phyloP scores from a whole-genome alignment of 177 flowering plant genomes.

The Tripterygium wilfordii region DNA sequence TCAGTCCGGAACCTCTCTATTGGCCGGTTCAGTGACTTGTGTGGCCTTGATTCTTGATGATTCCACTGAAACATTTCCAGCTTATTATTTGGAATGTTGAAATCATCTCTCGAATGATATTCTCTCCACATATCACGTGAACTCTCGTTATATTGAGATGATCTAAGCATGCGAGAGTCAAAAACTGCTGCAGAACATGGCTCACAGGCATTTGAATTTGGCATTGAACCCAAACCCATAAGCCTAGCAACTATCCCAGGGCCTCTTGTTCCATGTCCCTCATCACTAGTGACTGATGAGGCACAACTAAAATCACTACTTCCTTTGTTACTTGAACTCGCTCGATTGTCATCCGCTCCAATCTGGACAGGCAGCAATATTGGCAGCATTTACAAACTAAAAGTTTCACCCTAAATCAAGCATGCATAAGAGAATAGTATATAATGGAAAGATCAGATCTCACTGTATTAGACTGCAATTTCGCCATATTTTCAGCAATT shows the following conservation, averaged over 20 bases:
- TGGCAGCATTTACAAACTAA: too few relatives aligned
- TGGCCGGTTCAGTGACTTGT: slow-evolving; percentile 39
- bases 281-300: slow-evolving; percentile 35
- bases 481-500: slow-evolving; percentile 9
- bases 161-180: slow-evolving; percentile 15
- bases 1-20: slow-evolving; percentile 81
- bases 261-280: slow-evolving; percentile 27
- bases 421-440: too few relatives aligned
- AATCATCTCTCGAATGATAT: slow-evolving; percentile 20
- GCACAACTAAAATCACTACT: slow-evolving; percentile 22
- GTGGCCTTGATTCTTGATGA: slow-evolving; percentile 23
- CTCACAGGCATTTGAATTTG: slow-evolving; percentile 22
- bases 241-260: slow-evolving; percentile 47
- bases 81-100: slow-evolving; percentile 16
- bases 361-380: slow-evolving; percentile 16
- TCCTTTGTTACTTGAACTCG: slow-evolving; percentile 16
- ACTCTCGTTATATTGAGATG: slow-evolving; percentile 6
- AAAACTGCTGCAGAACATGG: slow-evolving; percentile 11
- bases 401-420: too few relatives aligned
- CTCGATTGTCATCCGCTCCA: slow-evolving; percentile 19
- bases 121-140: slow-evolving; percentile 14
- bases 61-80: slow-evolving; percentile 19
- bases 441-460: neutral
- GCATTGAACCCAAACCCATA: slow-evolving; percentile 48
- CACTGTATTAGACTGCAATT: slow-evolving; percentile 15